phyloP scores from a whole-genome alignment of 2,329 filamentous ascomycete species.

The Sclerotiophoma versabilis region DNA sequence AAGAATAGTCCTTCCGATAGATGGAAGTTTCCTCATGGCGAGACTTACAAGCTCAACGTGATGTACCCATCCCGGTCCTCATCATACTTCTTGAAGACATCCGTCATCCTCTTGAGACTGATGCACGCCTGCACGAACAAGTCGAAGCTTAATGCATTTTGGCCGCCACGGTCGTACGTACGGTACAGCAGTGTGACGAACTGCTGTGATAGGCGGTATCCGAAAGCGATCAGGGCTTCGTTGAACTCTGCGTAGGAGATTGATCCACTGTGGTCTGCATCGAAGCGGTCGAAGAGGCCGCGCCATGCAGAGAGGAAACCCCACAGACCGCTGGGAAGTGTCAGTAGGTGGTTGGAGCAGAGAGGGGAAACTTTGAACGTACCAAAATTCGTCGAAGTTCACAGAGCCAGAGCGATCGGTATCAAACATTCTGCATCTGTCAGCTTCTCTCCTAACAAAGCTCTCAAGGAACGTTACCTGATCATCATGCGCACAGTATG shows the following conservation, averaged over 20 bases:
- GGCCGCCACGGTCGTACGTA: slow-evolving; percentile 73
- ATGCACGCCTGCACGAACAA: slow-evolving; percentile 98
- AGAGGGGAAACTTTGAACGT: slow-evolving; percentile 15
- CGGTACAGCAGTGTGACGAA: slow-evolving; percentile 87
- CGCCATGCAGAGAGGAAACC: slow-evolving; percentile 95
- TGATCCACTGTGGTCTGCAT: slow-evolving; percentile 83
- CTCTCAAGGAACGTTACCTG: slow-evolving; percentile 44
- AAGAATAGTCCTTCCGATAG: no score
- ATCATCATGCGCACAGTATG: slow-evolving; percentile 99
- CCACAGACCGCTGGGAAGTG: slow-evolving; percentile 74
- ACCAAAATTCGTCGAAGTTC: slow-evolving; percentile 93
- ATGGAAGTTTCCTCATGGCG: no score
- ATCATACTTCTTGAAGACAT: slow-evolving; percentile 99
- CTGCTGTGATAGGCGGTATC: slow-evolving; percentile 79
- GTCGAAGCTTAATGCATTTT: slow-evolving; percentile 73
- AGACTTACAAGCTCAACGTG: slow-evolving; percentile 62
- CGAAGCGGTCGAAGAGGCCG: slow-evolving; percentile 92
- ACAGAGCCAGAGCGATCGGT: slow-evolving; percentile 87
- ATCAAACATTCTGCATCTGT: slow-evolving; percentile 81
- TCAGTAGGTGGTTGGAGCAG: slow-evolving; percentile 7
- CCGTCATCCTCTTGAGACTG: slow-evolving; percentile 96
- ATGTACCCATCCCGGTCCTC: slow-evolving; percentile 92
- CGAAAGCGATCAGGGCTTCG: slow-evolving; percentile 88
- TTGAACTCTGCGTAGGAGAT: slow-evolving; percentile 88
- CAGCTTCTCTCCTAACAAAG: neutral